Evolutionary conservation across 2,329 filamentous ascomycete genomes (phyloP).

Genomic region (Fusarium floridanum): DNA sequence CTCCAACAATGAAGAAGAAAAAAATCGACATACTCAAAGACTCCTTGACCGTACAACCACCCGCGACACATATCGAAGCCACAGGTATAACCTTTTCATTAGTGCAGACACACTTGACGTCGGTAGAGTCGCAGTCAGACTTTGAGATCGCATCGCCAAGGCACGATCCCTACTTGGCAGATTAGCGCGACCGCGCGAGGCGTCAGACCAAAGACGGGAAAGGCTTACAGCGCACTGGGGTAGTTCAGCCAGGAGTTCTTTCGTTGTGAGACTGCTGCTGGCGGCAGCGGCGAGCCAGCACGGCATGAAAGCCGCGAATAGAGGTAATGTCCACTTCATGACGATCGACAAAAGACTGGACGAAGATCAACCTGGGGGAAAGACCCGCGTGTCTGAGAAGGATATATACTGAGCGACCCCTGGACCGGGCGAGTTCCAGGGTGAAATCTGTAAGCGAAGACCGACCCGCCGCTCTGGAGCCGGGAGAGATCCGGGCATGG

Average conservation of each 20-base stretch:
- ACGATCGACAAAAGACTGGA: conserved; percentile 26
- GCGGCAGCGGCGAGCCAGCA: conserved; percentile 17
- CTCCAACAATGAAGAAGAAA: neutral
- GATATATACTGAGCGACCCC: conserved; percentile 21
- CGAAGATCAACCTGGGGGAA: neutral
- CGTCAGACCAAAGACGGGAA: neutral
- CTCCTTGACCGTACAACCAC: conserved; percentile 37
- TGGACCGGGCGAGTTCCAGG: neutral
- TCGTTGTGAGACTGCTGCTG: conserved; percentile 14
- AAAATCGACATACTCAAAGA: conserved; percentile 24
- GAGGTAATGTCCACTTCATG: conserved; percentile 43
- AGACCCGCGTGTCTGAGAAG: conserved; percentile 7
- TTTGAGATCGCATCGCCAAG: conserved; percentile 27
- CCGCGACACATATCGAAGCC: conserved; percentile 36
- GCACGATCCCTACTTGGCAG: conserved; percentile 21
- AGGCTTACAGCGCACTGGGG: conserved; percentile 39
- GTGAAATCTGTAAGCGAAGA: neutral
- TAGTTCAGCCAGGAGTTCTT: conserved; percentile 30
- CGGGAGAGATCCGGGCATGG: conserved; percentile 7
- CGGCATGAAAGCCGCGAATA: conserved; percentile 38
- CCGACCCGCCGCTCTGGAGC: neutral
- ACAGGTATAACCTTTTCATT: conserved; percentile 11
- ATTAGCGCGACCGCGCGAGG: conserved; percentile 23
- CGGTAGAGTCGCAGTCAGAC: conserved; percentile 34
- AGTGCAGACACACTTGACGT: conserved; percentile 38